These are phyloP conservation scores for Pseudocercospora cruenta DNA, from an alignment of 2,329 filamentous ascomycete genomes.

Conservation along the genomic window DNA sequence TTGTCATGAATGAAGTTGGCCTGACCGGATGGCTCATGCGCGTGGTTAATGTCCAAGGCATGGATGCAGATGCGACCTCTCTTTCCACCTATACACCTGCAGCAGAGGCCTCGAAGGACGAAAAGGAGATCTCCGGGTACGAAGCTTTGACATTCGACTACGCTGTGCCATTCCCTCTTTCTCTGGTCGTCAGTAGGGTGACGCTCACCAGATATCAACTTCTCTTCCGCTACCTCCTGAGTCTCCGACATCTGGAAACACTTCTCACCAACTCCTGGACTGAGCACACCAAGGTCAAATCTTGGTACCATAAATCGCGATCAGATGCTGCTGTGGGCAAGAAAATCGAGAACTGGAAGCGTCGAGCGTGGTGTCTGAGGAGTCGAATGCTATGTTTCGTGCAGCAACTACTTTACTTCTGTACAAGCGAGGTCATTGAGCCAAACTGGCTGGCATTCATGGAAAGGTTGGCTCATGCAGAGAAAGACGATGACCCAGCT, in stretches of 20 bases:
- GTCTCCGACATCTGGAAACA: constrained; percentile 84
- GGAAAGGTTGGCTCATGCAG: constrained; percentile 70
- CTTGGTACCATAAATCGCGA: constrained; percentile 73
- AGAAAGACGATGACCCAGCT: constrained; percentile 46
- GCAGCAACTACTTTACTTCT: constrained; percentile 95
- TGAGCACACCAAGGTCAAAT: constrained; percentile 77
- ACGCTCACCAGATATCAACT: constrained; percentile 97
- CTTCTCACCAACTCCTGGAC: constrained; percentile 88
- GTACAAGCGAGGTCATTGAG: constrained; percentile 94
- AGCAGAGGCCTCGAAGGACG: constrained; percentile 66
- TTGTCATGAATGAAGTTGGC: constrained; percentile 93
- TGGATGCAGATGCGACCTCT: constrained; percentile 65
- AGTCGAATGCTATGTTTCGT: constrained; percentile 97
- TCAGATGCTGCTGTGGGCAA: constrained; percentile 56
- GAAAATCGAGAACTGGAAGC: constrained; percentile 87
- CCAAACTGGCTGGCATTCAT: constrained; percentile 96
- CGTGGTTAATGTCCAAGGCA: constrained; percentile 93
- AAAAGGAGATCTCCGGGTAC: constrained; percentile 86
- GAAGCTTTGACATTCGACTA: constrained; percentile 95
- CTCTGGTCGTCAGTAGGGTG: constrained; percentile 91
- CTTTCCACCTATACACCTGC: constrained; percentile 69
- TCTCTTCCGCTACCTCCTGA: constrained; percentile 90
- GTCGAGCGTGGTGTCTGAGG: constrained; percentile 85
- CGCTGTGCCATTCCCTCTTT: constrained; percentile 89
- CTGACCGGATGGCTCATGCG: constrained; percentile 93